phyloP scores from a whole-genome alignment of 257 asterid species.

The Gynochthodes officinalis region DNA sequence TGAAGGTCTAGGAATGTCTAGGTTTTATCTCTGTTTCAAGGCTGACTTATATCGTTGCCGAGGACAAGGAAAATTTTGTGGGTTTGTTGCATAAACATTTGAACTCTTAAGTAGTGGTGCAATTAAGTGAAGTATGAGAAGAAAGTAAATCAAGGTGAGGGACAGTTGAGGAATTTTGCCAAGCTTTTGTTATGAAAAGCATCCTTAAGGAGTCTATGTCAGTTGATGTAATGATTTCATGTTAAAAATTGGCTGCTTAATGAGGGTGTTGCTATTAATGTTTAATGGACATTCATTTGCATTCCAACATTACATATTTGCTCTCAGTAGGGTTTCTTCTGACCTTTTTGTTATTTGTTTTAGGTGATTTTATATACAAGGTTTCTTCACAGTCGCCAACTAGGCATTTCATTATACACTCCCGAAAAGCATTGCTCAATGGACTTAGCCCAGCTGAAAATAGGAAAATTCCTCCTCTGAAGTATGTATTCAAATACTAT shows the following conservation, averaged over 20 bases:
- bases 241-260: not conserved
- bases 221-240: not conserved
- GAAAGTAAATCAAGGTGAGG: not conserved
- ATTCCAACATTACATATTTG: not conserved
- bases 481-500: slow-evolving; percentile 37
- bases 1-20: not conserved
- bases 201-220: not conserved
- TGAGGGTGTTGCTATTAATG: not conserved
- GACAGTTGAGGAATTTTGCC: not conserved
- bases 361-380: slow-evolving; percentile 90
- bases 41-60: not conserved
- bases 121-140: not conserved
- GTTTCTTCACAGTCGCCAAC: slow-evolving; percentile 92
- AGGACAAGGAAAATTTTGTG: not conserved
- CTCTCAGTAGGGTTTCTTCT: slow-evolving; percentile 10
- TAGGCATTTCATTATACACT: slow-evolving; percentile 88
- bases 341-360: slow-evolving; percentile 28
- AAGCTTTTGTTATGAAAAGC: not conserved
- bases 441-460: slow-evolving; percentile 93
- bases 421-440: slow-evolving; percentile 90
- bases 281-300: not conserved
- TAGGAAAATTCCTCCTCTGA: slow-evolving; percentile 86
- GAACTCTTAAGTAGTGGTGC: not conserved
- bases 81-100: not conserved
- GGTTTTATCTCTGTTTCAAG: not conserved